Conservation (phyloP, 805 yeast genomes). For the Candida piceae region DNA sequence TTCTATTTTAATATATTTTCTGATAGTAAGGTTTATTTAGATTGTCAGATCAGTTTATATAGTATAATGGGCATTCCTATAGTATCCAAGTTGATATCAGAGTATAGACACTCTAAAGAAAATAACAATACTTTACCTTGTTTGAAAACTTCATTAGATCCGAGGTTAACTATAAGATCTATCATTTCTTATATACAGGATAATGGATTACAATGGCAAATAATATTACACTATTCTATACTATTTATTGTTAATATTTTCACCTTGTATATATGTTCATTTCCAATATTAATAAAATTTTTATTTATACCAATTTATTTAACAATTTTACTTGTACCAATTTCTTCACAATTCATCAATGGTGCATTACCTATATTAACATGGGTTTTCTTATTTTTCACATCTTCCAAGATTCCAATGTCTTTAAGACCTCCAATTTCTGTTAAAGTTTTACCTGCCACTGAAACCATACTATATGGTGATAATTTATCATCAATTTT, state of each 20-base stretch:
- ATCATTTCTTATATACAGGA: conserved; percentile 3
- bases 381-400: conserved; percentile 83
- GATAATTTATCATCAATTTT: conserved; percentile 83
- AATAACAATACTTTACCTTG: conserved; percentile 10
- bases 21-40: too few relatives aligned
- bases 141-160: conserved; percentile 10
- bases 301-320: conserved; percentile 8
- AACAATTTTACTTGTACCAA: conserved; percentile 52
- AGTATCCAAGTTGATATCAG: conserved; percentile 7
- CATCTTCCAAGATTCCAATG: conserved; percentile 69
- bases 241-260: conserved; percentile 18
- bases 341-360: conserved; percentile 79
- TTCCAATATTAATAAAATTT: conserved; percentile 14
- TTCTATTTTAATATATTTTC: too few relatives aligned
- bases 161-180: conserved; percentile 6
- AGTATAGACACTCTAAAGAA: conserved; percentile 11
- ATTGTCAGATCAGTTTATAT: too few relatives aligned
- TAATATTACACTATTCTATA: conserved; percentile 15
- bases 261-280: conserved; percentile 21
- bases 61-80: too few relatives aligned
- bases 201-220: conserved; percentile 1
- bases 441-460: conserved; percentile 86
- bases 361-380: conserved; percentile 79
- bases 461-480: conserved; percentile 90
- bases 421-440: conserved; percentile 77